Base-by-base conservation (phyloP, 164 flowering plant species). In the Buxus sempervirens region DNA sequence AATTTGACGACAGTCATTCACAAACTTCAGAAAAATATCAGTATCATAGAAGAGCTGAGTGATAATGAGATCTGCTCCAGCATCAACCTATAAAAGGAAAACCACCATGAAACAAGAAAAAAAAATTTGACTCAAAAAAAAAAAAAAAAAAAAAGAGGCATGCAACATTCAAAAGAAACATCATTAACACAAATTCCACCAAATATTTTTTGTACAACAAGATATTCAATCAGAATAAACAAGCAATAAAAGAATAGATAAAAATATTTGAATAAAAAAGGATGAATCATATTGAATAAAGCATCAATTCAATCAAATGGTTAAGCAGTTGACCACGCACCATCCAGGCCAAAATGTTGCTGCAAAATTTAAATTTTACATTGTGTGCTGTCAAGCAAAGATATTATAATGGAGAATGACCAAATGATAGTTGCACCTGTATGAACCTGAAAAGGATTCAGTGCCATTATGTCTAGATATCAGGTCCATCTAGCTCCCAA, bases 41-140 rank as follows among this genome's bases (percentile, higher is more conserved):
- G 95, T 87, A 64, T 96, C 99, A 74, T 96, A 96, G 73, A 96
- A 96, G 9, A 96, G 81, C 53, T 96, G 99, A 70, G 99, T 96
- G 62, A 96, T 73, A 66, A 96, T 87, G 53, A 96, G 77, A 76
- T 93, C 98, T n/a, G 91, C 98, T 36, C 99, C 99, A 49, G 98
- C 98, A 84, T 96, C 99, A 75, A 93, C 87, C 97, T 91, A 74
- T 15, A 72, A 59, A 70, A 70, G 18, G 51, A 72, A 62, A 38
- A 7, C 20, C 62, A 71, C 54, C 68, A 69, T 57, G 9, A 28
- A 22, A 10, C 49, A 25, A 24, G n/a, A 18, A 19, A 63, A 60
- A n/a, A n/a, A n/a, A n/a, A n/a, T n/a, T n/a, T n/a, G n/a, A n/a
- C n/a, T n/a, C 49, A 25, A 24, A 16, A 18, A 19, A 63, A 60